These are phyloP conservation scores for Rubus idaeus DNA, from an alignment of 306 rosid genomes.

Conservation along the genomic window DNA sequence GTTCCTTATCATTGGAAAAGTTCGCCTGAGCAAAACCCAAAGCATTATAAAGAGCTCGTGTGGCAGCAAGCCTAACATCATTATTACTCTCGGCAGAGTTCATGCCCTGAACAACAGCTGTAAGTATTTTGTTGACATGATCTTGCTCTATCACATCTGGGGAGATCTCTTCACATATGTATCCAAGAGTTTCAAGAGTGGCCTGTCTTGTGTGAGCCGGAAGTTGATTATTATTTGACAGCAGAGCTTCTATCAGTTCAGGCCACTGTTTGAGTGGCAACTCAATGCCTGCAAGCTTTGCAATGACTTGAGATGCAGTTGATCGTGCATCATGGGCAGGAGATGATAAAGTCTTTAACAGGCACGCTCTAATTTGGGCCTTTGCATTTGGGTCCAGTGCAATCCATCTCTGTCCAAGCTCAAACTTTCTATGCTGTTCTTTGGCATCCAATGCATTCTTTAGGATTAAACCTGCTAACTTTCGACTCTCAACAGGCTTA, in stretches of 20 bases:
- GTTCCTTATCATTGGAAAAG: conserved; percentile 88
- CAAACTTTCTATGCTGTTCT: conserved; percentile 82
- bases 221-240: conserved; percentile 73
- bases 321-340: conserved; percentile 76
- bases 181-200: conserved; percentile 91
- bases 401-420: conserved; percentile 81
- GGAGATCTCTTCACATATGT: conserved; percentile 90
- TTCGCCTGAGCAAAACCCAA: conserved; percentile 93
- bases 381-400: conserved; percentile 58
- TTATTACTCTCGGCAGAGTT: conserved; percentile 64
- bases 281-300: conserved; percentile 90
- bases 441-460: conserved; percentile 96
- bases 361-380: conserved; percentile 68
- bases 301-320: conserved; percentile 89
- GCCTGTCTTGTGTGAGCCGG: conserved; percentile 80
- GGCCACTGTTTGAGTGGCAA: conserved; percentile 95
- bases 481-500: conserved; percentile 84
- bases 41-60: conserved; percentile 71
- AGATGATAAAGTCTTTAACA: conserved; percentile 76
- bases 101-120: conserved; percentile 92
- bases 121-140: conserved; percentile 78
- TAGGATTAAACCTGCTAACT: conserved; percentile 78
- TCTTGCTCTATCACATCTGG: conserved; percentile 68
- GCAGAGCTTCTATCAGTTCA: conserved; percentile 67
- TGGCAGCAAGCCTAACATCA: conserved; percentile 76